Evolutionary conservation across 2,329 filamentous ascomycete species (phyloP).

Genomic region (Beauveria pseudobassiana): DNA sequence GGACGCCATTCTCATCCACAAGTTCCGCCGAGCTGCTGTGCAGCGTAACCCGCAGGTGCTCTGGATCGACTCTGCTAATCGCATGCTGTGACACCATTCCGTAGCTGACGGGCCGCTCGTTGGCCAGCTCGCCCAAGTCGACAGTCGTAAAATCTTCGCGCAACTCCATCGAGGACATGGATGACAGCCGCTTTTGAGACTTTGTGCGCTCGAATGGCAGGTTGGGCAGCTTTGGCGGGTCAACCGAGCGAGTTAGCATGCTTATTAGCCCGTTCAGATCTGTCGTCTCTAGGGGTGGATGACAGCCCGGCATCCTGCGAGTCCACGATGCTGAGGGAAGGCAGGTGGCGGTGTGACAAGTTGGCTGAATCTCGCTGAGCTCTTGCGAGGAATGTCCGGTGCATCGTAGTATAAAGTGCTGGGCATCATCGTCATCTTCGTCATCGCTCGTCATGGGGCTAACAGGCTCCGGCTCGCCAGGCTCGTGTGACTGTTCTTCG

Average conservation of each 20-base stretch:
- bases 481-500: conserved; percentile 18
- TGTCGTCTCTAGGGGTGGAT: not conserved
- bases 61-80: conserved; percentile 47
- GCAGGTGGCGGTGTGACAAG: conserved; percentile 25
- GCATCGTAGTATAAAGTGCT: conserved; percentile 25
- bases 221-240: conserved; percentile 26
- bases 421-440: conserved; percentile 33
- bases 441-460: conserved; percentile 25
- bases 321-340: conserved; percentile 28
- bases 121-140: conserved; percentile 27
- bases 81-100: conserved; percentile 52
- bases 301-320: conserved; percentile 13
- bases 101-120: conserved; percentile 45
- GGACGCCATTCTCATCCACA: conserved; percentile 32
- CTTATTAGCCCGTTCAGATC: conserved; percentile 9
- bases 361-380: conserved; percentile 52
- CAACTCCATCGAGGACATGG: conserved; percentile 41
- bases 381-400: conserved; percentile 62
- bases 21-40: conserved; percentile 50
- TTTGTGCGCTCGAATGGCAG: conserved; percentile 52
- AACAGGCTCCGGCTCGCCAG: conserved; percentile 21
- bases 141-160: conserved; percentile 38
- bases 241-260: conserved; percentile 16
- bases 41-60: conserved; percentile 35
- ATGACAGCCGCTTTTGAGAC: conserved; percentile 45